Percentiles rank a stretch among this genome's conserved stretches.
phyloP scores from a whole-genome alignment of 225 moss, liverwort and hornwort species.

The Rhytidiadelphus loreus region DNA sequence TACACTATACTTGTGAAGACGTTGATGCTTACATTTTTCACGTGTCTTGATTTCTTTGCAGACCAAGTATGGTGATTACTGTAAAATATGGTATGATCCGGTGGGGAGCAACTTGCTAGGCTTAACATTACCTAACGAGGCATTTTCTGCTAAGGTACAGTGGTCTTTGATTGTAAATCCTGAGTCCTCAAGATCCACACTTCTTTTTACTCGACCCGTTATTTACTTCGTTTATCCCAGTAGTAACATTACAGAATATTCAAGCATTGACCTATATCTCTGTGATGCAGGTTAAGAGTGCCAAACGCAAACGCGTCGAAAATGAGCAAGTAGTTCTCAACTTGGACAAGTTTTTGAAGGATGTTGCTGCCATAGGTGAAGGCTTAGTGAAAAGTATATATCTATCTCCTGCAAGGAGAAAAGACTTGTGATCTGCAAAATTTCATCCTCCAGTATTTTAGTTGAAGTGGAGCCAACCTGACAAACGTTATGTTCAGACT shows the following conservation, averaged over 20 bases:
- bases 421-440: constrained; percentile 3
- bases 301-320: constrained; percentile 51
- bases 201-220: neutral
- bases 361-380: constrained; percentile 48
- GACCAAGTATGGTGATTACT: constrained; percentile 36
- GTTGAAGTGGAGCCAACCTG: neutral
- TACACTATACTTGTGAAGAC: neutral
- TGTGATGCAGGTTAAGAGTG: constrained; percentile 18
- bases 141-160: constrained; percentile 15
- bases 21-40: neutral
- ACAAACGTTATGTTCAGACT: neutral
- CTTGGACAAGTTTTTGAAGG: constrained; percentile 32
- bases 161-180: neutral
- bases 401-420: constrained; percentile 29
- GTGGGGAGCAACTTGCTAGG: constrained; percentile 68
- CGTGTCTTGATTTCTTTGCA: neutral
- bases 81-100: constrained; percentile 54
- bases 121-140: constrained; percentile 29
- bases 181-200: neutral
- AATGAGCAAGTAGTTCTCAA: constrained; percentile 11
- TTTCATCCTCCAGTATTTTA: neutral
- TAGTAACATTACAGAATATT: neutral
- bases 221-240: neutral
- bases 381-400: constrained; percentile 66
- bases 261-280: neutral